Percentiles rank a stretch among this genome's conserved stretches.
Conservation (phyloP, 805 yeast genomes). For the Saturnispora sanitii region DNA sequence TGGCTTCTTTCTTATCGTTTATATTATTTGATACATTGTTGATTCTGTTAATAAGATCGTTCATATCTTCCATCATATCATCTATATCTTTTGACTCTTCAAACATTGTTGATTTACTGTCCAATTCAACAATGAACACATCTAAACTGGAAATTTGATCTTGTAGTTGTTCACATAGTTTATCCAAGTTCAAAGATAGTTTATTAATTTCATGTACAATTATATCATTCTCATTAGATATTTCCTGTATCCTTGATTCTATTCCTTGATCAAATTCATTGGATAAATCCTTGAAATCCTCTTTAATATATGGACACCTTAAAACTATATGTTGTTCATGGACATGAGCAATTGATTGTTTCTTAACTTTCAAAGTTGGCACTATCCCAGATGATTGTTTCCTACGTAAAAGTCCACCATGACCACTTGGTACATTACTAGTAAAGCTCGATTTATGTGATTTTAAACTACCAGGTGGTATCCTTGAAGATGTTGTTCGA, state of each 20-base stretch:
- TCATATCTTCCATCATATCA: constrained; percentile 20
- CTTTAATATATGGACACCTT: constrained; percentile 11
- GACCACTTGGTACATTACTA: neutral
- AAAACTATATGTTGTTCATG: constrained; percentile 5
- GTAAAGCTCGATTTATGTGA: neutral
- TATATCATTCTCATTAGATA: constrained; percentile 23
- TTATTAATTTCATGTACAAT: constrained; percentile 22
- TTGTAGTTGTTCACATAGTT: constrained; percentile 23
- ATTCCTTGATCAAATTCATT: constrained; percentile 19
- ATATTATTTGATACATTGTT: constrained; percentile 18
- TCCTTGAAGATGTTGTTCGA: neutral
- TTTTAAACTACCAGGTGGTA: neutral
- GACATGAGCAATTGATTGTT: neutral
- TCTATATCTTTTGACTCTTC: constrained; percentile 20
- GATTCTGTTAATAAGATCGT: constrained; percentile 22
- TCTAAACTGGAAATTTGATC: constrained; percentile 22
- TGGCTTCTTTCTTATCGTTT: constrained; percentile 15
- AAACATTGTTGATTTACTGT: constrained; percentile 8
- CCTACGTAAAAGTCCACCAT: constrained; percentile 6
- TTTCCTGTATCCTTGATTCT: constrained; percentile 16
- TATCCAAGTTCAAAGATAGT: constrained; percentile 21
- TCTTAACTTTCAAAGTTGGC: neutral
- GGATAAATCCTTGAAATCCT: constrained; percentile 23
- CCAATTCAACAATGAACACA: constrained; percentile 22
- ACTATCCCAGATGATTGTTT: neutral